Conservation (phyloP, 208 protist species). For the Wallacemonas sp. region DNA sequence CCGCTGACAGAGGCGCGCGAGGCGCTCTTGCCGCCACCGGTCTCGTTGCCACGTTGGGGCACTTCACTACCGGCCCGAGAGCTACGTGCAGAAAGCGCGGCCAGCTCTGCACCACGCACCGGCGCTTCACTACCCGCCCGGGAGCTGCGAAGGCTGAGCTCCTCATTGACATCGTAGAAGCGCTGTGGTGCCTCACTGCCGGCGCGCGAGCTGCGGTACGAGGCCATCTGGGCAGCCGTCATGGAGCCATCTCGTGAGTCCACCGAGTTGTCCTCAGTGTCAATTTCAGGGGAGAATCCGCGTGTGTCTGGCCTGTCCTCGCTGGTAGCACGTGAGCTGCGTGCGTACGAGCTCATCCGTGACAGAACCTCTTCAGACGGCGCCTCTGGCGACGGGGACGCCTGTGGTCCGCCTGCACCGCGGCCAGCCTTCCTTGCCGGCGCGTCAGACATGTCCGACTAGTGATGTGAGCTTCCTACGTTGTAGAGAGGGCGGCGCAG, state of each 20-base stretch:
- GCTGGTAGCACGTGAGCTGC: conserved; percentile 41
- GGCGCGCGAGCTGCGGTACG: conserved; percentile 38
- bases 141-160: conserved; percentile 20
- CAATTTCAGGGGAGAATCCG: conserved; percentile 2
- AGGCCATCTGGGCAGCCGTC: conserved; percentile 28
- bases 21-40: too few relatives aligned
- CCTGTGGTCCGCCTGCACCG: neutral
- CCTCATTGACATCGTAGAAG: conserved; percentile 5
- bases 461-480: too few relatives aligned
- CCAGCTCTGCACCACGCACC: conserved; percentile 17
- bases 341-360: conserved; percentile 17
- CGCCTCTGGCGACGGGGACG: conserved; percentile 43
- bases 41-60: too few relatives aligned
- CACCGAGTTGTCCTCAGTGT: neutral
- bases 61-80: conserved; percentile 44
- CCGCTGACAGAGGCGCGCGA: too few relatives aligned
- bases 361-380: conserved; percentile 13
- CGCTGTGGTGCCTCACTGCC: conserved; percentile 51
- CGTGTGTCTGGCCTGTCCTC: conserved; percentile 37
- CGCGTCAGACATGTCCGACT: neutral
- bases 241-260: conserved; percentile 2
- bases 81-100: conserved; percentile 24
- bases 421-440: neutral
- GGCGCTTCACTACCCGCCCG: conserved; percentile 48
- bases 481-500: too few relatives aligned